These are phyloP conservation scores for Coprinellus aureogranulatus DNA, from an alignment of 768 basidiomycete species.

Conservation along the genomic window DNA sequence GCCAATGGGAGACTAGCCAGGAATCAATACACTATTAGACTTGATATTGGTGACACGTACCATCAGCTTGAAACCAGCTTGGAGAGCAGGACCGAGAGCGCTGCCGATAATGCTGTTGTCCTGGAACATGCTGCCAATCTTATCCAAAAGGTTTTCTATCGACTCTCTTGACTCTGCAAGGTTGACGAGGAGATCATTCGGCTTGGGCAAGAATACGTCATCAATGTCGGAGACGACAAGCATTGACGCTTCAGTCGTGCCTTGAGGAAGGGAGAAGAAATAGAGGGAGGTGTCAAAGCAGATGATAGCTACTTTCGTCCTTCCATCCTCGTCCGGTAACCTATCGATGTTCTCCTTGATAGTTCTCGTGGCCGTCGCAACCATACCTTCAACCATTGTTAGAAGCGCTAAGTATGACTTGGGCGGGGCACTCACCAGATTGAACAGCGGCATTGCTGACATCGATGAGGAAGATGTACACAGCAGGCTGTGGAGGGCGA, in stretches of 20 bases:
- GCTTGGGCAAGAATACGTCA: constrained; percentile 96
- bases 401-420: neutral
- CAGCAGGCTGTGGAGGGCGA: constrained; percentile 94
- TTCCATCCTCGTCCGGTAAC: constrained; percentile 89
- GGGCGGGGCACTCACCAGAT: constrained; percentile 58
- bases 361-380: constrained; percentile 95
- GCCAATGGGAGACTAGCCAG: constrained; percentile 89
- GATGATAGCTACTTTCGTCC: constrained; percentile 91
- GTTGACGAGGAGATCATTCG: constrained; percentile 94
- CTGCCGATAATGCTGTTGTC: constrained; percentile 93
- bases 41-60: too few relatives aligned
- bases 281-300: constrained; percentile 91
- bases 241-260: constrained; percentile 81
- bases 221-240: constrained; percentile 96
- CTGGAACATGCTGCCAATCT: constrained; percentile 95
- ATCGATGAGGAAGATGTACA: constrained; percentile 96
- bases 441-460: constrained; percentile 91
- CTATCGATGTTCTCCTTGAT: constrained; percentile 94
- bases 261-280: constrained; percentile 91
- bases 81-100: constrained; percentile 90
- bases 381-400: constrained; percentile 69
- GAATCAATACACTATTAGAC: too few relatives aligned
- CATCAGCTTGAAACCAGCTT: constrained; percentile 95
- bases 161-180: constrained; percentile 78
- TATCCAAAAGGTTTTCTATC: constrained; percentile 76